Evolutionary conservation across 1,284 basidiomycete species (phyloP), one percentile per base, ranked within the genome.

Genomic region (Leccinum huronense): DNA sequence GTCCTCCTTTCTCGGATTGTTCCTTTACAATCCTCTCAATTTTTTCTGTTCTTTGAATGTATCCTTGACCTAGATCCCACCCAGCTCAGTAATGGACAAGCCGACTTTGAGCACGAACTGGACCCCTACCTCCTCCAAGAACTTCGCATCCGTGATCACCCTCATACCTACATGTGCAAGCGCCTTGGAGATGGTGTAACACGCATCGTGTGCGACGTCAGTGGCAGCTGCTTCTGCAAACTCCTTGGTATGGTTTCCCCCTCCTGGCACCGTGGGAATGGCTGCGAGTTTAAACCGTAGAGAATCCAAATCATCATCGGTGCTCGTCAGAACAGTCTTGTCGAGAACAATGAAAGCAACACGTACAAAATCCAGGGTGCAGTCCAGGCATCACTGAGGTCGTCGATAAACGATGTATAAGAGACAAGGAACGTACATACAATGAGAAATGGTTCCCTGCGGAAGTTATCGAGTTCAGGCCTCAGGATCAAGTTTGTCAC

Each of bases 371-470:
- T 34, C 78, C 75, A 27, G 83, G 82, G 67, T 84, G 83, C 8
- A 84, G 67, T 19, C 77, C 75, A 30, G 80, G 81, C 57, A 83
- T 70, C 16, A 73, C 82, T 83, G 27, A 31, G 60, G 5, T 23
- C 34, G 5, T 66, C 16, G 62, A 58, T 40, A 38, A 57, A 36
- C 7, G 14, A 9, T 4, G 7, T 11, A 9, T 23, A n/a, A 9
- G 7, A 57, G 14, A 30, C 33, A 55, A 59, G 5, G 54, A 53
- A 45, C 16, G 6, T 19, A 10, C 64, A 48, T 72, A 86, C 87
- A 79, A 65, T 87, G 86, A 14, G 83, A 83, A 7, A 89, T 80
- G 64, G 88, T 86, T 14, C 88, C 88, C 88, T 89, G 67, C 1
- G 27, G 63, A 57, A 31, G 4, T 13, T n/a, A 10, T 48, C 38